Evolutionary conservation across 208 protist genomes (phyloP), one percentile per base, ranked within the genome.

Genomic region (Wallacemonas sp.): DNA sequence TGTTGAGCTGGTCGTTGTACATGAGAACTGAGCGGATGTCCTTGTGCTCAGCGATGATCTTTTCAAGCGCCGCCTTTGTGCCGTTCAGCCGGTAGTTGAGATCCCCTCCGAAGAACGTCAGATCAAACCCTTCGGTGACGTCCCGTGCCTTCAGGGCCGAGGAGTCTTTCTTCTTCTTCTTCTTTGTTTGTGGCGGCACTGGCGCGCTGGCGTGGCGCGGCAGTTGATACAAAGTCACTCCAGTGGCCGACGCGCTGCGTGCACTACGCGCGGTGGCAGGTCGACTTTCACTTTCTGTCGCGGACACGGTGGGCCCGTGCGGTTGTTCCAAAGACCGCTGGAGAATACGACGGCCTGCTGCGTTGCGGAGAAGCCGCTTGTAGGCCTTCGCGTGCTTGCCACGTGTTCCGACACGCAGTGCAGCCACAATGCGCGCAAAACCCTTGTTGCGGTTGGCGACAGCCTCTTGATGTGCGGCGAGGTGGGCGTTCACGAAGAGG

Each of bases 51-150:
- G 79, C 38, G 24, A 95, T 79, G 36, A 95, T 84, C 33, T 79
- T 73, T 64, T 96, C 87, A 48, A 98, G 85, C 9, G 83, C 85
- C 34, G 71, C 73, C 19, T 79, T 71, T 12, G 82, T 89, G 21
- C 92, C 94, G 67, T 98, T 91, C 53, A 98, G 83, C 42, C 97
- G 89, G 74, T 98, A 98, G 79, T 98, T 98, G 10, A 98, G 81
- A 50, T 98, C 97, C 1, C 97, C 97, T 29, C 94, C 90, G 61
- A 96, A 98, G 45, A 98, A 89, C 10, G 87, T 83, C 37, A 94
- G 64, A 68, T 98, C 92, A 67, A 95, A 97, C 54, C 93, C 85
- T 17, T 95, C 81, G 17, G 87, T 96, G 22, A 90, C 85, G 63
- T 97, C 89, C 9, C 84, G 77, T 50, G 57, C 55, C 29, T 58